Percentiles rank a stretch among this genome's conserved stretches.
phyloP scores from a whole-genome alignment of 495 filamentous ascomycete genomes.

The Neurospora sp. region DNA sequence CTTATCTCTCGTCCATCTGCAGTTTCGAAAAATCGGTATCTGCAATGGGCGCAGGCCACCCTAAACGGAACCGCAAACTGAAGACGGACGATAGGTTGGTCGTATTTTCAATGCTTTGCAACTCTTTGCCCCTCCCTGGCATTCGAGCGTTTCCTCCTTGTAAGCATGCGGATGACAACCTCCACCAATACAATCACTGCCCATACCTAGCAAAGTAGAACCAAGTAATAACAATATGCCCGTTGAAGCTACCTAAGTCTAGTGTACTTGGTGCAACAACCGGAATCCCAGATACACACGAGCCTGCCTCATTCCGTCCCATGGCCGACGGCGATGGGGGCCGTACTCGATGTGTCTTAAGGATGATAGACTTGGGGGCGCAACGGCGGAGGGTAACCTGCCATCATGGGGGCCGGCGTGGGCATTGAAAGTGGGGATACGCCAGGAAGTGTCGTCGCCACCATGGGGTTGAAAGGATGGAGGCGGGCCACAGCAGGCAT shows the following conservation, averaged over 20 bases:
- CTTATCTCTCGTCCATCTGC: background rate
- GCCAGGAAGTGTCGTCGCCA: constrained; percentile 1
- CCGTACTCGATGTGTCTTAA: background rate
- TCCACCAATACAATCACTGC: background rate
- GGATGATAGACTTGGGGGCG: background rate
- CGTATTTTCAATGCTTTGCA: background rate
- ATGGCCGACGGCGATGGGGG: background rate
- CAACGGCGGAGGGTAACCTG: constrained; percentile 7
- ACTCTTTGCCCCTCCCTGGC: background rate
- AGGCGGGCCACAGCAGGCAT: constrained; percentile 9
- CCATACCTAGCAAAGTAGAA: background rate
- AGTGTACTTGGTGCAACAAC: background rate
- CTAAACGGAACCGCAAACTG: background rate
- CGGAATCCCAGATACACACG: background rate
- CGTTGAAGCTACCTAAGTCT: background rate
- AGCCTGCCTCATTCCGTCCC: background rate
- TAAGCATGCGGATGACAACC: background rate
- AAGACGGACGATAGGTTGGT: background rate
- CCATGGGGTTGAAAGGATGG: constrained; percentile 5
- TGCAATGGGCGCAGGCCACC: background rate
- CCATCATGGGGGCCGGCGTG: constrained; percentile 2
- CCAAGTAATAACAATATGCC: background rate
- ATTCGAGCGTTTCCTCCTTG: background rate
- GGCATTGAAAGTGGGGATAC: constrained; percentile 2
- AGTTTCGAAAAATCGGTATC: background rate